Evolutionary conservation across 2,329 filamentous ascomycete species (phyloP).

Genomic region (Gremmenia infestans): DNA sequence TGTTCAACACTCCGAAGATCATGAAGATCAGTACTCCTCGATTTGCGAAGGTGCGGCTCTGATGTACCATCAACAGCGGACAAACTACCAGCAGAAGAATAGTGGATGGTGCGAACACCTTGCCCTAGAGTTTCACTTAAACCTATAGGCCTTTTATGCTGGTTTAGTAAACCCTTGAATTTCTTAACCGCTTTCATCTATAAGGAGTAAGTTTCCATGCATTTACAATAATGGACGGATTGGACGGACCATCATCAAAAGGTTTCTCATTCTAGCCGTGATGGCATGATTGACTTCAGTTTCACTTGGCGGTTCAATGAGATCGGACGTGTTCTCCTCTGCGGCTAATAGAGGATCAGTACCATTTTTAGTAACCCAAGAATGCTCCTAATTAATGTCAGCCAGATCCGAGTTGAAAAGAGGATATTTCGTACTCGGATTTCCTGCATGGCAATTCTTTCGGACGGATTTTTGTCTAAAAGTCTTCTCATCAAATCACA

Average conservation of each 20-base stretch:
- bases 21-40: slow-evolving; percentile 46
- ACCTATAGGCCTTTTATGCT: slow-evolving; percentile 42
- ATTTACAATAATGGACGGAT: background rate
- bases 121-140: slow-evolving; percentile 57
- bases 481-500: slow-evolving; percentile 68
- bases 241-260: slow-evolving; percentile 70
- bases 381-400: slow-evolving; percentile 61
- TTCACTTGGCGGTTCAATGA: slow-evolving; percentile 80
- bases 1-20: slow-evolving; percentile 45
- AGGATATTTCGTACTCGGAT: slow-evolving; percentile 59
- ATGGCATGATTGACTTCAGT: slow-evolving; percentile 88
- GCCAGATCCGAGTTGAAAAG: background rate
- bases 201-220: slow-evolving; percentile 6
- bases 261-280: slow-evolving; percentile 80
- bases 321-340: slow-evolving; percentile 79
- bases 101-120: slow-evolving; percentile 47
- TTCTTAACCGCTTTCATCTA: slow-evolving; percentile 87
- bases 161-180: slow-evolving; percentile 71
- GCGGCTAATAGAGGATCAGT: slow-evolving; percentile 71
- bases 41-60: slow-evolving; percentile 32
- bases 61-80: slow-evolving; percentile 37
- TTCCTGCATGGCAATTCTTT: slow-evolving; percentile 77
- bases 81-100: slow-evolving; percentile 41
- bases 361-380: slow-evolving; percentile 85
- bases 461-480: slow-evolving; percentile 78